A percentile compares a stretch with the other conserved stretches of the same genome.
phyloP scores from a whole-genome alignment of 495 filamentous ascomycete genomes.

The Trichoderma virens region DNA sequence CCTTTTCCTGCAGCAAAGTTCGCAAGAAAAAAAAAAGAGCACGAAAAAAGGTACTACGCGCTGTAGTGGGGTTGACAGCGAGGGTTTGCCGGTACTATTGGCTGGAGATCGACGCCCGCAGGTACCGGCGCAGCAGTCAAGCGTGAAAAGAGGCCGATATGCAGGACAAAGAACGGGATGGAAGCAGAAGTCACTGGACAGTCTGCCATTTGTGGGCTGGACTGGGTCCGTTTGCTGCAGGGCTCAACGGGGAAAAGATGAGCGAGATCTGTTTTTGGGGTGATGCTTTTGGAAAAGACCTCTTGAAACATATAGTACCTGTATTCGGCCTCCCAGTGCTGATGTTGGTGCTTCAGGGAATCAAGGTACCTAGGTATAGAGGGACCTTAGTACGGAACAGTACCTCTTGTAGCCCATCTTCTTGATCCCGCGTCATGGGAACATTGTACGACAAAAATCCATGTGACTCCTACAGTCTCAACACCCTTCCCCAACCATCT shows the following conservation, averaged over 20 bases:
- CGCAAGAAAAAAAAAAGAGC: neutral
- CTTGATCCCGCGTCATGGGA: neutral
- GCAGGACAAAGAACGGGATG: neutral
- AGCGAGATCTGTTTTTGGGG: too few relatives aligned
- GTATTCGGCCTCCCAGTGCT: too few relatives aligned
- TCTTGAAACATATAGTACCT: too few relatives aligned
- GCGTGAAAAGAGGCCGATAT: neutral
- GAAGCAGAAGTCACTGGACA: neutral
- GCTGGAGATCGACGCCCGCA: neutral
- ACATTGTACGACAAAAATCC: neutral
- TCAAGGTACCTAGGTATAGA: too few relatives aligned
- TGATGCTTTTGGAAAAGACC: too few relatives aligned
- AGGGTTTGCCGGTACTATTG: neutral
- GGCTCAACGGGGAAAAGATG: neutral
- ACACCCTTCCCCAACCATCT: neutral
- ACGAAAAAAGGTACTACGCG: neutral
- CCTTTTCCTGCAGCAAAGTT: neutral
- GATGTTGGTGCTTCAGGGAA: too few relatives aligned
- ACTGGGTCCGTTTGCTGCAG: neutral
- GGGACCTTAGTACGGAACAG: too few relatives aligned
- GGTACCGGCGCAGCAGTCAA: neutral
- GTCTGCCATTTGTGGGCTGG: neutral
- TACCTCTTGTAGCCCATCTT: neutral
- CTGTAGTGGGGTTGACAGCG: neutral
- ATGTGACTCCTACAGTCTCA: neutral